Percentiles rank a stretch among this genome's conserved stretches.
Evolutionary conservation across 1,284 basidiomycete species (phyloP).

Genomic region (Boletus sp.): DNA sequence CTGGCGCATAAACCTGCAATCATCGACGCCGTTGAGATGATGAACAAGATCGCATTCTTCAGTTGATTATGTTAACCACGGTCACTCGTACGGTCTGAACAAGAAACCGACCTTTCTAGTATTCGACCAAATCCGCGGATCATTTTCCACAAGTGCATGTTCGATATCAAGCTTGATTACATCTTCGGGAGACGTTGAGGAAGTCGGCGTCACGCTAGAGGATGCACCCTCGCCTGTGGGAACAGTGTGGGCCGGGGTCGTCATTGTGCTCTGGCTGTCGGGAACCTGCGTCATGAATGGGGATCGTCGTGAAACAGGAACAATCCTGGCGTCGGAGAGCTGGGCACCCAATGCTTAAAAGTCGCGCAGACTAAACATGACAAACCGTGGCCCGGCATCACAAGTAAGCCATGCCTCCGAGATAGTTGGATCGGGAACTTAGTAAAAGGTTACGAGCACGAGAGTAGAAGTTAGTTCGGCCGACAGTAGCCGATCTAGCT

Average conservation of each 20-base stretch:
- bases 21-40: conserved; percentile 63
- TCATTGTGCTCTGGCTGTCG: background rate
- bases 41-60: conserved; percentile 53
- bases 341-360: conserved; percentile 6
- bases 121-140: conserved; percentile 74
- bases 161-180: conserved; percentile 52
- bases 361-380: background rate
- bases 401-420: background rate
- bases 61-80: background rate
- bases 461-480: conserved; percentile 1
- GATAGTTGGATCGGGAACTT: background rate
- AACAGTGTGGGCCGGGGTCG: background rate
- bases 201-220: background rate
- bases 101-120: conserved; percentile 56
- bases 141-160: conserved; percentile 66
- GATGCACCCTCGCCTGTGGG: background rate
- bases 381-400: background rate
- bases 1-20: conserved; percentile 69
- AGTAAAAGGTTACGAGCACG: background rate
- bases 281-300: conserved; percentile 12
- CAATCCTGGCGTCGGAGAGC: background rate
- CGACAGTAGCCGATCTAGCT: conserved; percentile 7
- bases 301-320: background rate
- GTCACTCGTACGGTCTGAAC: background rate
- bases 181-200: background rate